Percentiles rank a stretch among this genome's conserved stretches.
Conservation (phyloP, 2,329 filamentous ascomycete genomes). For the Aureobasidium leucospermi region DNA sequence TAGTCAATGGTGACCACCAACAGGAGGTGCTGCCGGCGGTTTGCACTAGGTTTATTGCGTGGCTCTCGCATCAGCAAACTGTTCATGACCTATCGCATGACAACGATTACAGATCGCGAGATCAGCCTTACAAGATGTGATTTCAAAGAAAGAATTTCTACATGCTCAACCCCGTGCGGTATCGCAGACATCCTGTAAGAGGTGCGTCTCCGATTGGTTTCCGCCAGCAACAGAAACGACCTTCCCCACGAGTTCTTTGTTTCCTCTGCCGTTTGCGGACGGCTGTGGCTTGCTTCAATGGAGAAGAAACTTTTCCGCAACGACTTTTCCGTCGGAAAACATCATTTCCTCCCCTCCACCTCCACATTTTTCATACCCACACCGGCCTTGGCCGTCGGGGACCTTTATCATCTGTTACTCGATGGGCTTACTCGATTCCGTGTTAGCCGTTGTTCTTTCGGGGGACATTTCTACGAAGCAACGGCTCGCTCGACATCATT, state of each 20-base stretch:
- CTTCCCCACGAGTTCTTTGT: neutral
- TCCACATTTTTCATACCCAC: neutral
- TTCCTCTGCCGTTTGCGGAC: neutral
- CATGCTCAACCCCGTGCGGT: neutral
- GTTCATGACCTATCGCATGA: neutral
- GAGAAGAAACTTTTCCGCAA: neutral
- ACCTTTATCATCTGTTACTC: constrained; percentile 2
- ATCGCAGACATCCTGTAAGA: neutral
- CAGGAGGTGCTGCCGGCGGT: constrained; percentile 8
- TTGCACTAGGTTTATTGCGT: constrained; percentile 8
- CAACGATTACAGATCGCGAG: constrained; percentile 3
- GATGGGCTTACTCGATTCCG: constrained; percentile 8
- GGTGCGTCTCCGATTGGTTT: neutral
- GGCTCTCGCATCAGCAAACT: neutral
- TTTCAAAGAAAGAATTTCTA: neutral
- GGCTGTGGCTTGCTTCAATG: neutral
- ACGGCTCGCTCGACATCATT: neutral
- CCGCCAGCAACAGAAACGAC: neutral
- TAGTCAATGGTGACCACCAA: constrained; percentile 1
- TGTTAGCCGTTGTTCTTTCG: neutral
- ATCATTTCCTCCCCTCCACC: neutral
- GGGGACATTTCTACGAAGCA: neutral
- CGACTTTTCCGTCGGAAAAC: constrained; percentile 2
- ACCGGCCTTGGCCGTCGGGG: neutral
- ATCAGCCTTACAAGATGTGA: neutral